Evolutionary conservation across 139 green algal genomes (phyloP).

Genomic region (Chlorella sorokiniana): DNA sequence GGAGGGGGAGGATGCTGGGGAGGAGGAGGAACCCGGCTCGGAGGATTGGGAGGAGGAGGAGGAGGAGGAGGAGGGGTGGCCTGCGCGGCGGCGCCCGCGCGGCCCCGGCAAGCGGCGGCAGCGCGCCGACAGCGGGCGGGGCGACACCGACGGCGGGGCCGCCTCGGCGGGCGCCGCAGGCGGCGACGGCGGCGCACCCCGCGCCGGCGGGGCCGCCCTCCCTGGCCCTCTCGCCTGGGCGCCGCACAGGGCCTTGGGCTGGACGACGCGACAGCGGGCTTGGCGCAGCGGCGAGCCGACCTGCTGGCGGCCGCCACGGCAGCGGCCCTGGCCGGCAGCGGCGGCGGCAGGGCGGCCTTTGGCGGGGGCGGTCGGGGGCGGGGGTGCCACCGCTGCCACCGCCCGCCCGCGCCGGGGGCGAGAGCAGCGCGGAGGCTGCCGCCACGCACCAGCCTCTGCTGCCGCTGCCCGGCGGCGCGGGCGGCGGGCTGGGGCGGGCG

Average conservation of each 20-base stretch:
- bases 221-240: neutral
- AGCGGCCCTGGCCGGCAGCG: neutral
- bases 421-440: neutral
- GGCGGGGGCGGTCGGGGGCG: too few relatives aligned
- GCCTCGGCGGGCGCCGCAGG: neutral
- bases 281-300: too few relatives aligned
- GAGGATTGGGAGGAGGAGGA: neutral
- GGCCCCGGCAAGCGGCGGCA: neutral
- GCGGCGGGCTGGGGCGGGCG: conserved; percentile 13
- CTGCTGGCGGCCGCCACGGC: neutral
- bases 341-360: too few relatives aligned
- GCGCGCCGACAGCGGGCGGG: neutral
- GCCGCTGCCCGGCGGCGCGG: neutral
- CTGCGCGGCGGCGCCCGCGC: neutral
- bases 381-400: too few relatives aligned
- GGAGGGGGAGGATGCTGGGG: neutral
- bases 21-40: neutral
- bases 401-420: too few relatives aligned
- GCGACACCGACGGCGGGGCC: neutral
- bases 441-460: neutral
- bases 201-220: too few relatives aligned
- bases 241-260: too few relatives aligned
- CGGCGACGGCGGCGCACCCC: too few relatives aligned
- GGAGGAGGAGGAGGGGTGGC: neutral
- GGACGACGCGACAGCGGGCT: too few relatives aligned